Evolutionary conservation across 169 alveolate genomes (phyloP), one percentile per base, ranked within the genome.

Genomic region (Eimeria tenella): DNA sequence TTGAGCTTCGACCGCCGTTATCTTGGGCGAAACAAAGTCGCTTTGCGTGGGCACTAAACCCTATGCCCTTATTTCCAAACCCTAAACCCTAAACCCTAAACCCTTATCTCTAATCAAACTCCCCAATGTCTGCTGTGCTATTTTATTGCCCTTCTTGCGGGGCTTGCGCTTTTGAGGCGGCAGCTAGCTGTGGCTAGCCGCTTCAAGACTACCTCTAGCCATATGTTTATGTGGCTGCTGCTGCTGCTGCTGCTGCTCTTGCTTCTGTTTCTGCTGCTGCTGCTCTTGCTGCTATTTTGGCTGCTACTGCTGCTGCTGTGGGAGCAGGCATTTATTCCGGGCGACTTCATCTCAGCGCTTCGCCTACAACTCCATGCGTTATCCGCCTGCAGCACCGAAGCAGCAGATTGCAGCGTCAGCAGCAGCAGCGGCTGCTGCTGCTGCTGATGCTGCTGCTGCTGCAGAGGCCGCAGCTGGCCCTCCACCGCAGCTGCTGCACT

Each of bases 41-140:
- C 50, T 71, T 71, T 71, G 13, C 82, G 82, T 71, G 3, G 3
- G 68, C 68, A 11, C 68, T 58, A 17, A 58, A 3, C 19, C 19
- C 21, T 17, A 58, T 11, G 19, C 68, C 68, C 68, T 58, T 11
- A 58, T 10, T 17, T 17, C 68, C 19, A 71, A 71, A 71, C 50
- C 82, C 82, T 71, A 71, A 71, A 71, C 82, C 82, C 82, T 63
- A 71, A 71, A 71, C 50, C 82, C 82, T 71, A 71, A 71, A 71
- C 82, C 82, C 82, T 71, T 17, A 58, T 58, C 68, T 3, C 68
- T 58, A 58, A 0, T 31, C 42, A 31, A 31, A 31, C 42, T 31
- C 42, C 42, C 42, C 2, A 1, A 31, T 31, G 42, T 31, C 42
- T 2, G 42, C 42, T 31, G 42, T 31, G 42, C 42, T 2, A 31